These are phyloP conservation scores for Gossypium arboreum DNA, from an alignment of 345 rosid species.

Conservation along the genomic window DNA sequence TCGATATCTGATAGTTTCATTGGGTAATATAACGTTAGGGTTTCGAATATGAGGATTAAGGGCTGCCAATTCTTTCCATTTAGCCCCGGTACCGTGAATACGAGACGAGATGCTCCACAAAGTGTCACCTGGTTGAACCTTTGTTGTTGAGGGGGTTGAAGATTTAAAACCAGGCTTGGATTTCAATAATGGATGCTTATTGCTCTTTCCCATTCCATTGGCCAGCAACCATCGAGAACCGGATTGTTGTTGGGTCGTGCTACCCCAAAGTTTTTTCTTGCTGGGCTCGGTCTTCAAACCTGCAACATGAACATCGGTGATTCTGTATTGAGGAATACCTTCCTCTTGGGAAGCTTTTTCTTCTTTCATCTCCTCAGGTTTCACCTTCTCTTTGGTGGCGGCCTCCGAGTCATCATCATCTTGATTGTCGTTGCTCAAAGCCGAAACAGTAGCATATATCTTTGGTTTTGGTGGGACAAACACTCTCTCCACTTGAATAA, in stretches of 20 bases:
- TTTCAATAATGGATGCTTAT: constrained; percentile 52
- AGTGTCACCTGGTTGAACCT: constrained; percentile 53
- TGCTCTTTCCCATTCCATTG: constrained; percentile 91
- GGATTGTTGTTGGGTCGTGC: constrained; percentile 64
- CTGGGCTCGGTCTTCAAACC: constrained; percentile 68
- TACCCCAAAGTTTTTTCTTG: constrained; percentile 75
- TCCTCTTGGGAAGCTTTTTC: constrained; percentile 46
- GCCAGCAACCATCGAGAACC: constrained; percentile 94
- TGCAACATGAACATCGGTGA: constrained; percentile 79
- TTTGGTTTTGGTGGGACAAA: constrained; percentile 82
- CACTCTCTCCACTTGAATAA: constrained; percentile 90
- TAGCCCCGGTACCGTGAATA: constrained; percentile 45
- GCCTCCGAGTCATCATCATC: constrained; percentile 43
- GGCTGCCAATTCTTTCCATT: constrained; percentile 64
- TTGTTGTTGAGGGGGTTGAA: constrained; percentile 35
- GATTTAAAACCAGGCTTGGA: constrained; percentile 46
- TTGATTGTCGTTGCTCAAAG: constrained; percentile 39
- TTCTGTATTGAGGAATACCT: constrained; percentile 56
- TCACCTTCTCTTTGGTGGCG: constrained; percentile 17
- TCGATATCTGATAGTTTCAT: constrained; percentile 32
- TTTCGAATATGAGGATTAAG: constrained; percentile 48
- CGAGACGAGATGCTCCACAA: constrained; percentile 85
- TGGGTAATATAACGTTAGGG: constrained; percentile 46
- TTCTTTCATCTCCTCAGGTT: constrained; percentile 28
- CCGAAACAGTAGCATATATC: constrained; percentile 64